phyloP scores from a whole-genome alignment of 306 rosid species.

The Rubus idaeus region DNA sequence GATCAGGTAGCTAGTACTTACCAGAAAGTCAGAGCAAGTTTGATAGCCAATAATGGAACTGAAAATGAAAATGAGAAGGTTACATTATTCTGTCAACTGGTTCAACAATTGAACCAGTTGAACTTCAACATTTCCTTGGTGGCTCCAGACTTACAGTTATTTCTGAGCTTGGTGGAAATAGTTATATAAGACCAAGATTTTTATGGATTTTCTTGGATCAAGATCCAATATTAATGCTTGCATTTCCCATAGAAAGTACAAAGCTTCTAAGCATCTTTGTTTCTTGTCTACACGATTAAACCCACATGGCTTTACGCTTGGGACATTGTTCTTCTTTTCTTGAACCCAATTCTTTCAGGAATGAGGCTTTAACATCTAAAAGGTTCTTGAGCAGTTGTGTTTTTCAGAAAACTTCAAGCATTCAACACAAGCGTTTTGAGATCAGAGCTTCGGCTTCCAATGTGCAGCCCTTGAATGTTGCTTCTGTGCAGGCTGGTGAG shows the following conservation, averaged over 20 bases:
- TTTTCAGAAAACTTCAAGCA: not conserved
- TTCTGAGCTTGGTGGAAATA: not conserved
- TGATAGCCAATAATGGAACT: not conserved
- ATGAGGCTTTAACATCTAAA: not conserved
- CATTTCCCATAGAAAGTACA: constrained; percentile 5
- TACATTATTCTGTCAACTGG: not conserved
- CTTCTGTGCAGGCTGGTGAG: constrained; percentile 17
- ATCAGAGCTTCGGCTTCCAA: constrained; percentile 15
- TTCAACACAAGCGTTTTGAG: constrained; percentile 1
- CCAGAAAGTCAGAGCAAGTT: constrained; percentile 4
- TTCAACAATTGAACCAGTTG: too few relatives aligned
- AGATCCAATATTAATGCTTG: constrained; percentile 3
- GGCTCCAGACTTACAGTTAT: constrained; percentile 1
- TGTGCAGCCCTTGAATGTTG: not conserved
- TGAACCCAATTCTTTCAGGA: constrained; percentile 4
- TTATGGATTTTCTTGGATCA: constrained; percentile 16
- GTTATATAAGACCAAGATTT: constrained; percentile 15
- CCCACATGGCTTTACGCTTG: constrained; percentile 24
- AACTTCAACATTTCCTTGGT: constrained; percentile 5
- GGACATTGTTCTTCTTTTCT: constrained; percentile 17
- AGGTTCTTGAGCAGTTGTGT: constrained; percentile 1
- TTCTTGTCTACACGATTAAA: not conserved
- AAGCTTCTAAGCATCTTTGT: not conserved
- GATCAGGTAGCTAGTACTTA: not conserved
- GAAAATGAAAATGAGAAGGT: not conserved